Conservation (phyloP, 805 yeast species). For the Alloascoidea hylecoeti region DNA sequence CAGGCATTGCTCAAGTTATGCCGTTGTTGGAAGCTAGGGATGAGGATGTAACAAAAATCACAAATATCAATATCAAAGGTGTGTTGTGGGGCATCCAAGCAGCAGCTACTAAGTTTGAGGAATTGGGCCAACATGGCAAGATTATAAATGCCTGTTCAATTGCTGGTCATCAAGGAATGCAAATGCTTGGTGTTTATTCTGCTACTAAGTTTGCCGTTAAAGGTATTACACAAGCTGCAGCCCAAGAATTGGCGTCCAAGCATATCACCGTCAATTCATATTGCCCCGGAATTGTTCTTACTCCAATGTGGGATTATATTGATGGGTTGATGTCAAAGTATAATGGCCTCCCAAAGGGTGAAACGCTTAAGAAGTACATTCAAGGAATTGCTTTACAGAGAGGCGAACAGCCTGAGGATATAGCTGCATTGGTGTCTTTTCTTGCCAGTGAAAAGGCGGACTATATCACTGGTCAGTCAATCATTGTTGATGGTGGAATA, state of each 20-base stretch:
- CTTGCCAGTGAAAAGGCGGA: slow-evolving; percentile 18
- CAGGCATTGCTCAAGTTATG: slow-evolving; percentile 15
- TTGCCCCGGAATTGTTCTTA: slow-evolving; percentile 23
- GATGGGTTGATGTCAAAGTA: too few relatives aligned
- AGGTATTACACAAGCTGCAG: slow-evolving; percentile 19
- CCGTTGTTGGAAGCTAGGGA: slow-evolving; percentile 12
- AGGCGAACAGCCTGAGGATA: slow-evolving; percentile 18
- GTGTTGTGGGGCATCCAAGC: slow-evolving; percentile 20
- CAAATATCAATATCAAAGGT: slow-evolving; percentile 15
- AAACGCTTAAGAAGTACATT: slow-evolving; percentile 11
- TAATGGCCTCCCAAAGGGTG: slow-evolving; percentile 12
- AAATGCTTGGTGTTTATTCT: slow-evolving; percentile 16
- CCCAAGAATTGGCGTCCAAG: slow-evolving; percentile 18
- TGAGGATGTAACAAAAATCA: slow-evolving; percentile 10
- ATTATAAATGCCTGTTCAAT: slow-evolving; percentile 21
- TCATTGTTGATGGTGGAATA: slow-evolving; percentile 21
- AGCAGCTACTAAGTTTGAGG: slow-evolving; percentile 16
- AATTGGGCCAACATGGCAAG: slow-evolving; percentile 15
- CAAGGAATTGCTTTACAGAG: slow-evolving; percentile 17
- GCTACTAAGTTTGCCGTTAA: slow-evolving; percentile 21
- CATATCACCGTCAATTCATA: slow-evolving; percentile 21
- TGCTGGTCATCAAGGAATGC: slow-evolving; percentile 16
- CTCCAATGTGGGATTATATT: too few relatives aligned
- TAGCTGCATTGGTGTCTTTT: slow-evolving; percentile 18
- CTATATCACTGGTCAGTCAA: slow-evolving; percentile 19